Base-by-base conservation (phyloP, 805 yeast species). In the Myxozyma neglecta region DNA sequence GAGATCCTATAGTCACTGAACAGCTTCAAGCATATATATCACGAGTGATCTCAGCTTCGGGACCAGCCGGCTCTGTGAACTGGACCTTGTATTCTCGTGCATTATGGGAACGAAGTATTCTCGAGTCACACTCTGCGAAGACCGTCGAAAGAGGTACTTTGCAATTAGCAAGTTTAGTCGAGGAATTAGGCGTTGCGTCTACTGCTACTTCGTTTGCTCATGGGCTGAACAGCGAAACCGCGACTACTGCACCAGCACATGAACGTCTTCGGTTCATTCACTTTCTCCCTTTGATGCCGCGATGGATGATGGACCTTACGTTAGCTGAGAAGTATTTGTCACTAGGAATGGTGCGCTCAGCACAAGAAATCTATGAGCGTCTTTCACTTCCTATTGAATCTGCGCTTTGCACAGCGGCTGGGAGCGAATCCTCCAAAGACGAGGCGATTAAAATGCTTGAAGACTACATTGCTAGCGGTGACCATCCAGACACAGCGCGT, bases 121-220 rank as follows among this genome's bases (percentile, higher is more conserved):
- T 92, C 42, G 99, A 94, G 73, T 83, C 96, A 0, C 80, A 81
- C 53, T 86, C 85, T 67, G 85, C 96, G 0, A 86, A 88, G 71
- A 93, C 97, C 1, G 87, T 93, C 29, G 98, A 94, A 75, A 82
- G 99, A 72, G 98, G 98, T 54, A 85, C 92, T 4, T 78, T 94
- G 55, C 99, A 94, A 75, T 86, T 94, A 87, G 93, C 92, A 57
- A 86, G 96, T 2, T 77, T 94, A 47, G 94, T 92, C 34, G 97
- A 91, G 71, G 97, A 92, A 72, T 78, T 90, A 32, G 96, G 93
- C 1, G 80, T 86, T 59, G 82, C 54, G 3, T 42, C 85, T 59
- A 83, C 87, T 55, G 48, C 61, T 5, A 50, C 62, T 1, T 37
- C 56, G 14, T 50, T 63, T 44, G 51, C 59, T 10, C 54, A 50